Base-by-base conservation (phyloP, 805 yeast species). In the Saccharomycopsis sp. region DNA sequence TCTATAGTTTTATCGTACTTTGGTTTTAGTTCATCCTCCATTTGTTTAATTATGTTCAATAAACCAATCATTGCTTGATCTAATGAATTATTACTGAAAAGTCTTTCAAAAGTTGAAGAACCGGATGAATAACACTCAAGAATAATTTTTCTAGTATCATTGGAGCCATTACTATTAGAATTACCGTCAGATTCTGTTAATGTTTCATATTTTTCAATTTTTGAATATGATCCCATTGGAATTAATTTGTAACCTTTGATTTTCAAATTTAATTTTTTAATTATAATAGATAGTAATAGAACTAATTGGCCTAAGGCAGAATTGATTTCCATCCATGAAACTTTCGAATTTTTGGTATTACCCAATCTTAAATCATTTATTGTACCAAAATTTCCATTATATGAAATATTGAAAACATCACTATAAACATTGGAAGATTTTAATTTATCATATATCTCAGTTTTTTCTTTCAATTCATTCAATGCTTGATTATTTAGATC, bases 321-420 rank as follows among this genome's bases (percentile, higher is more conserved):
- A 54, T 87, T 88, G 32, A 86, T 79, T 51, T 88, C 97, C 40
- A 84, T 74, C 94, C 95, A 86, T 2, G 94, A 80, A 0, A 88
- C 83, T 45, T 68, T 71, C 39, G 63, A 58, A 5, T 67, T 70
- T 31, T 71, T 74, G 36, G 74, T 57, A 12, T 76, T 65, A 0
- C 97, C 97, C n/a, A 89, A 56, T 42, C 95, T 61, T 20, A 85
- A 65, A 0, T 88, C 89, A 58, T 88, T 88, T 25, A 88, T 89
- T 1, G 92, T 79, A 0, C 94, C 96, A 60, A 83, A 85, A 26
- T 74, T 73, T 4, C 89, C 92, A 46, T 83, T 85, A 48, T 79
- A 82, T 1, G 94, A 82, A 5, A 92, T 88, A 43, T 78, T 69
- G 57, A 89, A 92, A 0, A 86, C 74, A 49, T 80, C 89, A 46